These are phyloP conservation scores for Cicer judaicum DNA, from an alignment of 306 rosid genomes.

Conservation along the genomic window DNA sequence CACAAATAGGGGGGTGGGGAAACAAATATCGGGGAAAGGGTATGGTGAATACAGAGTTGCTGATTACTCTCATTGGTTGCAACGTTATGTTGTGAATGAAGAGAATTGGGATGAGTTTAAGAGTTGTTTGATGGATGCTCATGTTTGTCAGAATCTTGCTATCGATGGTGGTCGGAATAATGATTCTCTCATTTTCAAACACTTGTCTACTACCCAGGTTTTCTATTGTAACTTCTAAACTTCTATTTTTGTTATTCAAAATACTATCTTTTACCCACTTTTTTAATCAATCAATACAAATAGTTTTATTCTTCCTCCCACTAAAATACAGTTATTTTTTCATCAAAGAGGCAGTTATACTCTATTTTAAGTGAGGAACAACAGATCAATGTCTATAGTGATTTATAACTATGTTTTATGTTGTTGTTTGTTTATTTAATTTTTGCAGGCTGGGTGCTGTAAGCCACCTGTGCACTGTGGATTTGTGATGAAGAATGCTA, in stretches of 20 bases:
- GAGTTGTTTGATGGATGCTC: slow-evolving; percentile 69
- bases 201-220: slow-evolving; percentile 58
- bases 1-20: slow-evolving; percentile 63
- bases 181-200: slow-evolving; percentile 47
- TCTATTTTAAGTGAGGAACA: too few relatives aligned
- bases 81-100: slow-evolving; percentile 62
- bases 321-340: too few relatives aligned
- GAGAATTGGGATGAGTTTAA: slow-evolving; percentile 67
- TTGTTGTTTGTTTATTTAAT: background rate
- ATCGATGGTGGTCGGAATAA: slow-evolving; percentile 44
- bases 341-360: too few relatives aligned
- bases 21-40: slow-evolving; percentile 57
- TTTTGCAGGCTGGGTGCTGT: slow-evolving; percentile 78
- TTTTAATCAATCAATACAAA: too few relatives aligned
- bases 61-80: slow-evolving; percentile 80
- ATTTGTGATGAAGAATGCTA: slow-evolving; percentile 66
- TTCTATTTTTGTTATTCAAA: too few relatives aligned
- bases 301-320: too few relatives aligned
- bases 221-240: too few relatives aligned
- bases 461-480: slow-evolving; percentile 83
- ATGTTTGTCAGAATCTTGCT: slow-evolving; percentile 58
- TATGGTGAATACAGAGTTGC: slow-evolving; percentile 56
- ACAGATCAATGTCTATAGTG: too few relatives aligned
- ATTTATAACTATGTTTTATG: too few relatives aligned
- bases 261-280: too few relatives aligned